phyloP scores from a whole-genome alignment of 306 rosid species.

The Bauhinia variegata region DNA sequence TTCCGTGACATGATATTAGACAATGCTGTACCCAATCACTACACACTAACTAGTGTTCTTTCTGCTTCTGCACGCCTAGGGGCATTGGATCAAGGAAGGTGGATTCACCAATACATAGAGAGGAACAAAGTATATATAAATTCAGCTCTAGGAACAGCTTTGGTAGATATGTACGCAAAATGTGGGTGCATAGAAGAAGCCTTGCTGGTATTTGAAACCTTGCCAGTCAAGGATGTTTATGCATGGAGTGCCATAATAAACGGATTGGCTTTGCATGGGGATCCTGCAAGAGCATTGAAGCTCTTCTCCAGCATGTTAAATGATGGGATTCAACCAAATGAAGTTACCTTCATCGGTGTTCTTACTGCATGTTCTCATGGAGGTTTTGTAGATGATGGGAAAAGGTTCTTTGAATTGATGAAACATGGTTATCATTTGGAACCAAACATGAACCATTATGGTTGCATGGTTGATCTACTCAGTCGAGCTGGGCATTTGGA shows the following conservation, averaged over 20 bases:
- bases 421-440: constrained; percentile 40
- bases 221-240: constrained; percentile 43
- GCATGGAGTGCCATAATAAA: constrained; percentile 49
- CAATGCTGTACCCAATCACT: constrained; percentile 37
- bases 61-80: constrained; percentile 48
- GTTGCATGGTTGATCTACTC: constrained; percentile 57
- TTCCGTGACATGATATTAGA: constrained; percentile 39
- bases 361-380: constrained; percentile 55
- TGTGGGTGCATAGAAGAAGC: constrained; percentile 50
- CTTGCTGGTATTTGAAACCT: constrained; percentile 38
- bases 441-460: constrained; percentile 52
- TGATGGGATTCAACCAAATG: constrained; percentile 47
- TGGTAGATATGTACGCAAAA: constrained; percentile 55
- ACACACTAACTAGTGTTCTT: constrained; percentile 40
- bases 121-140: constrained; percentile 26
- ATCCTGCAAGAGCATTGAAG: constrained; percentile 37
- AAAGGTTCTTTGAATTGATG: constrained; percentile 39
- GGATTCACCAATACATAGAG: constrained; percentile 39
- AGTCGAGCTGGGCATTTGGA: constrained; percentile 51
- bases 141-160: constrained; percentile 37
- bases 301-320: constrained; percentile 45
- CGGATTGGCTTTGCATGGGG: constrained; percentile 48
- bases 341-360: constrained; percentile 43
- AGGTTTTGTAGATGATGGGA: constrained; percentile 48
- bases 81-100: constrained; percentile 50